Evolutionary conservation across 169 alveolate genomes (phyloP).

Genomic region (Plasmodium relictum): DNA sequence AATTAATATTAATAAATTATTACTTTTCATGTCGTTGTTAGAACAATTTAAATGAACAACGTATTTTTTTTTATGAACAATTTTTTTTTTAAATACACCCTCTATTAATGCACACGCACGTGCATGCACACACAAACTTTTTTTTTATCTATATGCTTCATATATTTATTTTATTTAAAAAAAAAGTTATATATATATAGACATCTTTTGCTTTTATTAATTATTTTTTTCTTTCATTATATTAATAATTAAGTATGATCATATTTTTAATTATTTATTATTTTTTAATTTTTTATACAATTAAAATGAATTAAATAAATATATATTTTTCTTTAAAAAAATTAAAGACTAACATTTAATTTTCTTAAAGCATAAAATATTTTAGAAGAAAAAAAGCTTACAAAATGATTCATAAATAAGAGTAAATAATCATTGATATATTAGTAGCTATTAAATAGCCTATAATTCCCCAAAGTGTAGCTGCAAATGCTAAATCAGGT

Average conservation of each 20-base stretch:
- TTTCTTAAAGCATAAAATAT: not conserved
- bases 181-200: no score
- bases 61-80: conserved; percentile 16
- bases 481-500: conserved; percentile 54
- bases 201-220: no score
- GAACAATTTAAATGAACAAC: conserved; percentile 39
- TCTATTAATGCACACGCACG: conserved; percentile 22
- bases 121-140: conserved; percentile 23
- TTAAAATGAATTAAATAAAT: no score
- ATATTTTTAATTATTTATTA: no score
- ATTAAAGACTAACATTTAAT: no score
- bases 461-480: conserved; percentile 42
- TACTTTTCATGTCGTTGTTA: conserved; percentile 11
- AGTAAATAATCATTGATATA: conserved; percentile 14
- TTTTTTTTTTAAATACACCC: not conserved
- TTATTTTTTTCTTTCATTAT: no score
- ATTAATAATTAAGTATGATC: no score
- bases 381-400: not conserved
- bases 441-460: conserved; percentile 46
- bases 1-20: not conserved
- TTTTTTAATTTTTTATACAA: no score
- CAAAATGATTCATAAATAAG: not conserved
- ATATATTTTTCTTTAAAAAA: no score
- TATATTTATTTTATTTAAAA: not conserved
- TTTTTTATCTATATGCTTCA: not conserved